These are phyloP conservation scores for Favolaschia claudopus DNA, from an alignment of 768 basidiomycete species.

Conservation along the genomic window DNA sequence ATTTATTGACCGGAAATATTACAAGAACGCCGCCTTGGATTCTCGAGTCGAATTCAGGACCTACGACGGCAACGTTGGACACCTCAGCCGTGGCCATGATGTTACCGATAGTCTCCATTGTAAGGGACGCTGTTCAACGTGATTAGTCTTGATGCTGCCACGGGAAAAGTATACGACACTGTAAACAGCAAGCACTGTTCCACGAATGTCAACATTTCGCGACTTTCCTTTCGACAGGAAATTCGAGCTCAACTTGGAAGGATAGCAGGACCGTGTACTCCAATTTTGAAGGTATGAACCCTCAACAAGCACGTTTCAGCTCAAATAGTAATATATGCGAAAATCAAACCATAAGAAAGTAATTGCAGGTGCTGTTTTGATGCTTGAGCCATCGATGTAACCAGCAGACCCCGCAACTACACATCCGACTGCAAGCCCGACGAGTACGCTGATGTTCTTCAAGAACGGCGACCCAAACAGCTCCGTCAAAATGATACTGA, in stretches of 20 bases:
- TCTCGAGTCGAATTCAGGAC: conserved; percentile 75
- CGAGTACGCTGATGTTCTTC: conserved; percentile 80
- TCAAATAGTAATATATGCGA: neutral
- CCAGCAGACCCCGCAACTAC: conserved; percentile 83
- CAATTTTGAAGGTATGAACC: conserved; percentile 80
- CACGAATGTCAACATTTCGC: too few species aligned
- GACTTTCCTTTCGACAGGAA: too few species aligned
- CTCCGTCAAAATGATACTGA: conserved; percentile 79
- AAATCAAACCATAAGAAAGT: conserved; percentile 76
- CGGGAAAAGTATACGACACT: conserved; percentile 17
- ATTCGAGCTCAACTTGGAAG: too few species aligned
- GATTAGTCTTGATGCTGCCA: neutral
- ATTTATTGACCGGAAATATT: conserved; percentile 27
- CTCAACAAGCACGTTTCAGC: conserved; percentile 35
- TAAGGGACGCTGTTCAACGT: conserved; percentile 67
- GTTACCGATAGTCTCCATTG: conserved; percentile 89
- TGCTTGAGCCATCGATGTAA: conserved; percentile 73
- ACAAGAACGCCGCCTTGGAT: conserved; percentile 86
- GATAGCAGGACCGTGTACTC: conserved; percentile 76
- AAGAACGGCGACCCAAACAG: conserved; percentile 87
- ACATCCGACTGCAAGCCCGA: conserved; percentile 78
- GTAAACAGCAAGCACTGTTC: conserved; percentile 43
- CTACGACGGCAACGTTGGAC: conserved; percentile 44
- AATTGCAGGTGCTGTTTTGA: conserved; percentile 74
- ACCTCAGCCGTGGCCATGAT: conserved; percentile 71